A percentile compares a stretch with the other conserved stretches of the same genome.
phyloP scores from a whole-genome alignment of 208 protist genomes.

The Acanthamoeba castellanii region DNA sequence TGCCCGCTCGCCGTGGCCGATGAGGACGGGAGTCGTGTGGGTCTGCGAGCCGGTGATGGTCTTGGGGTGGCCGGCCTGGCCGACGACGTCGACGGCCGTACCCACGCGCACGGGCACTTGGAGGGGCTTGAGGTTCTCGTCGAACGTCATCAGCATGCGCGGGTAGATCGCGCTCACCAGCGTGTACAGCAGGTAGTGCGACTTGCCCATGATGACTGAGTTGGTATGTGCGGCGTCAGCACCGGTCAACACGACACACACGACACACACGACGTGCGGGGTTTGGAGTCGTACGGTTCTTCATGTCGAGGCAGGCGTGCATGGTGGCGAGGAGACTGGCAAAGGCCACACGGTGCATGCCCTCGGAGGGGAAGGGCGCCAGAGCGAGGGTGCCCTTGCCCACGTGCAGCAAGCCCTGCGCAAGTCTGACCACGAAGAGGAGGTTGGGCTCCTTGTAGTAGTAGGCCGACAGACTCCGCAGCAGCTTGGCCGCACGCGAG shows the following conservation, averaged over 20 bases:
- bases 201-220: slow-evolving; percentile 93
- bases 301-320: slow-evolving; percentile 95
- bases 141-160: slow-evolving; percentile 97
- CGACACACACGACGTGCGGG: neutral
- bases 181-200: slow-evolving; percentile 98
- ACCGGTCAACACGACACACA: neutral
- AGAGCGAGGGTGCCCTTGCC: slow-evolving; percentile 99
- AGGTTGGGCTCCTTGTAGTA: slow-evolving; percentile 95
- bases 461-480: slow-evolving; percentile 97
- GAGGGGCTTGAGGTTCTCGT: slow-evolving; percentile 95
- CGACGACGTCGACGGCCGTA: slow-evolving; percentile 91
- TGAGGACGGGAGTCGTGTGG: slow-evolving; percentile 98
- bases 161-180: slow-evolving; percentile 95
- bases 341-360: slow-evolving; percentile 92
- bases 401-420: slow-evolving; percentile 97
- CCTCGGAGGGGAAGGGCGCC: slow-evolving; percentile 96
- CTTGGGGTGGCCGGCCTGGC: slow-evolving; percentile 98
- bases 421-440: slow-evolving; percentile 91
- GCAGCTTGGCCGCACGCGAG: slow-evolving; percentile 95
- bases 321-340: slow-evolving; percentile 95
- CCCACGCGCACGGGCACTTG: slow-evolving; percentile 94
- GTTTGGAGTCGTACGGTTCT: slow-evolving; percentile 82
- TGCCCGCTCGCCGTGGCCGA: slow-evolving; percentile 96
- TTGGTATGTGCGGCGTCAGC: neutral
- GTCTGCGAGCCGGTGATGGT: slow-evolving; percentile 99